These are phyloP conservation scores for Leccinum imitatum DNA, from an alignment of 768 basidiomycete genomes.

Conservation along the genomic window DNA sequence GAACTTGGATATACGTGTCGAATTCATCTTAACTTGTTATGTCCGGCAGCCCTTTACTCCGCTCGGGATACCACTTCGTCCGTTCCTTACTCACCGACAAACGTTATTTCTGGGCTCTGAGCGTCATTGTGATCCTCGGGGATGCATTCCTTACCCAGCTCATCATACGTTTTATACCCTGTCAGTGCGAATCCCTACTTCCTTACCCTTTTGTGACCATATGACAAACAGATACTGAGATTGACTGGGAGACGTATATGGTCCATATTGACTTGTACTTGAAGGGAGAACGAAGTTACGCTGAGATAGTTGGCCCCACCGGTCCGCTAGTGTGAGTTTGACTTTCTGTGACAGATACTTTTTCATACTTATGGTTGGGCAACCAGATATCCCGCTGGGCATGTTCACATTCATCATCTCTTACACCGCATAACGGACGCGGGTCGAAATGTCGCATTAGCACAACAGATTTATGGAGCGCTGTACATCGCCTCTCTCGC, in stretches of 20 bases:
- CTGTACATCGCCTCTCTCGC: conserved; percentile 70
- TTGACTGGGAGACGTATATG: conserved; percentile 98
- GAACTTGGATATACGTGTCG: conserved; percentile 11
- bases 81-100: conserved; percentile 44
- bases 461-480: conserved; percentile 75
- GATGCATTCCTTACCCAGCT: conserved; percentile 79
- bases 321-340: conserved; percentile 83
- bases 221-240: conserved; percentile 80
- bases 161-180: conserved; percentile 79
- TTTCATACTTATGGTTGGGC: not conserved
- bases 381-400: conserved; percentile 90
- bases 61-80: conserved; percentile 7
- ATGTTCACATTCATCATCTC: conserved; percentile 77
- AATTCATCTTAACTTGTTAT: not conserved
- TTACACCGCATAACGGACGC: conserved; percentile 63
- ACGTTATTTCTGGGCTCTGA: conserved; percentile 66
- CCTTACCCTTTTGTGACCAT: conserved; percentile 17
- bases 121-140: conserved; percentile 61
- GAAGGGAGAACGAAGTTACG: conserved; percentile 82
- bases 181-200: conserved; percentile 46
- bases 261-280: conserved; percentile 77
- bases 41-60: conserved; percentile 1
- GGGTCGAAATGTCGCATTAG: conserved; percentile 57
- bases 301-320: conserved; percentile 80
- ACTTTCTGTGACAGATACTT: not conserved